phyloP scores from a whole-genome alignment of 768 basidiomycete genomes.

The Tylopilus plumbeoviolaceoides region DNA sequence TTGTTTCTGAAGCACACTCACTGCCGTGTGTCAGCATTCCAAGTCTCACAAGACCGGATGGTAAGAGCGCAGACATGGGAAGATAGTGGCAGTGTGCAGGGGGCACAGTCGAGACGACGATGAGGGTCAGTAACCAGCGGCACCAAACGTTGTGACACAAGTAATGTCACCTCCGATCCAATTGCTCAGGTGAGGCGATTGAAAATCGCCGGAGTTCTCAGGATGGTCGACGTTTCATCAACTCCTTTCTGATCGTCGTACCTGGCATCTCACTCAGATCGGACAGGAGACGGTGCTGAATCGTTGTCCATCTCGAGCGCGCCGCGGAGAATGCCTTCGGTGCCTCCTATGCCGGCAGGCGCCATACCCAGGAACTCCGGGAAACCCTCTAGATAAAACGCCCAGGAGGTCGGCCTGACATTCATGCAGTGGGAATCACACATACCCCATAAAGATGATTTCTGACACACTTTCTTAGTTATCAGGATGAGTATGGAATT shows the following conservation, averaged over 20 bases:
- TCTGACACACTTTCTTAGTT: neutral
- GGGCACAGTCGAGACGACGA: neutral
- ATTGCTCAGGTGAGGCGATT: neutral
- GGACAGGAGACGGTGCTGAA: neutral
- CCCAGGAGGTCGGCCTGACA: neutral
- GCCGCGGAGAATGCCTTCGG: neutral
- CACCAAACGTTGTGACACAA: neutral
- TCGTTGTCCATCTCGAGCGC: neutral
- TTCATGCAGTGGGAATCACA: neutral
- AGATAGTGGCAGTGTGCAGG: neutral
- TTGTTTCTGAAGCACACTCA: neutral
- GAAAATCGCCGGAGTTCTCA: constrained; percentile 3
- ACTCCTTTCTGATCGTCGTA: neutral
- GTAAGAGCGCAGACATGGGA: constrained; percentile 1
- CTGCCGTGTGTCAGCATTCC: neutral
- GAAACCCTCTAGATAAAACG: neutral
- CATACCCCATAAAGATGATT: neutral
- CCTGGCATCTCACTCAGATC: neutral
- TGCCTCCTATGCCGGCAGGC: neutral
- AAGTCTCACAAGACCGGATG: neutral
- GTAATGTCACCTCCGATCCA: neutral
- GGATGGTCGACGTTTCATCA: constrained; percentile 8
- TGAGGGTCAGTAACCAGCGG: neutral
- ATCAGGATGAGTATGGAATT: neutral
- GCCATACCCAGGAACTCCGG: neutral